Conservation (phyloP, 345 rosid species). For the Ceriops zippeliana region DNA sequence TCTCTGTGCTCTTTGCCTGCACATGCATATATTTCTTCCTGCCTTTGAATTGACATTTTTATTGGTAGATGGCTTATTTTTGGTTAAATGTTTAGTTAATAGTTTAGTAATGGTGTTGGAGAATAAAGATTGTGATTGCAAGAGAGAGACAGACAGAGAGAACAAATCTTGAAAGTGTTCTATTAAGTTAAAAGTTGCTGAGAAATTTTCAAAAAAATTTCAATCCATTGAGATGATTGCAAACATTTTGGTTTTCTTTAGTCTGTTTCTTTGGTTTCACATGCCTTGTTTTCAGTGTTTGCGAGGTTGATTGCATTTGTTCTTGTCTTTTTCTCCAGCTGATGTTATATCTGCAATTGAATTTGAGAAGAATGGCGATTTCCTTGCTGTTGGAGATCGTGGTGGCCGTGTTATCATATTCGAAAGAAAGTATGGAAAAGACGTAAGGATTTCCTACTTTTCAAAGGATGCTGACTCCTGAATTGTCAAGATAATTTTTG, state of each 20-base stretch:
- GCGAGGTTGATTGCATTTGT: neutral
- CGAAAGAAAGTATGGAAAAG: slow-evolving; percentile 34
- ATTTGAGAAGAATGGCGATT: slow-evolving; percentile 52
- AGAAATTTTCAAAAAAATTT: too few species aligned
- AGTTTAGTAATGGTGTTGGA: too few species aligned
- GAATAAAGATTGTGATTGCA: too few species aligned
- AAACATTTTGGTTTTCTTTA: neutral
- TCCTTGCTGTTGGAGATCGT: slow-evolving; percentile 59
- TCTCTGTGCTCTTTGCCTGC: too few species aligned
- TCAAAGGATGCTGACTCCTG: neutral
- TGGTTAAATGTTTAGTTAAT: too few species aligned
- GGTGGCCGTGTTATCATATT: slow-evolving; percentile 65
- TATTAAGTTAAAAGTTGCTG: too few species aligned
- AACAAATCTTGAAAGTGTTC: too few species aligned
- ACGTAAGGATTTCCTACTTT: slow-evolving; percentile 24
- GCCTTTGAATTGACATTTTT: neutral
- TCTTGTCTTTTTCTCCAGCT: slow-evolving; percentile 20
- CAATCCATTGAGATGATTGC: too few species aligned
- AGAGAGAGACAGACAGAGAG: too few species aligned
- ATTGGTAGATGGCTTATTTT: neutral
- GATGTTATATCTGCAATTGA: slow-evolving; percentile 52
- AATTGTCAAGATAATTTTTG: neutral
- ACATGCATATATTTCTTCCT: neutral
- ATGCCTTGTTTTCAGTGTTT: neutral
- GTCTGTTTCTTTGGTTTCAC: neutral